A percentile compares a stretch with the other conserved stretches of the same genome.
Evolutionary conservation across 129 eudicot species (phyloP).

Genomic region (Silybum marianum): DNA sequence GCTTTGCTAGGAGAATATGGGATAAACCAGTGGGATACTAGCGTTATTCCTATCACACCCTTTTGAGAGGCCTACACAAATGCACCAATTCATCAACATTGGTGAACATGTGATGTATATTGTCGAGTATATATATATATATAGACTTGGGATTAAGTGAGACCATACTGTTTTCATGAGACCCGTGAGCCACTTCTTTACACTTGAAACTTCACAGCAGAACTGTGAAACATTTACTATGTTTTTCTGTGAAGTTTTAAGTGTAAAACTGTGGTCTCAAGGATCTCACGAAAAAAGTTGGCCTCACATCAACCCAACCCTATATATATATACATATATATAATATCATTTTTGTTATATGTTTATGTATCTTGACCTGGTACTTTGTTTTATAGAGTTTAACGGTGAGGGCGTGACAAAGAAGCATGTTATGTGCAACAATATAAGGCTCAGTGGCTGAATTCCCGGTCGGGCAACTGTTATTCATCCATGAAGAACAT

Average conservation of each 20-base stretch:
- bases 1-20: conserved; percentile 16
- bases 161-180: no score
- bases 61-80: conserved; percentile 39
- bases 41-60: conserved; percentile 47
- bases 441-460: conserved; percentile 31
- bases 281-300: no score
- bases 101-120: background rate
- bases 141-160: no score
- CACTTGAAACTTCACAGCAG: no score
- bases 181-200: no score
- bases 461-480: conserved; percentile 23
- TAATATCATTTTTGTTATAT: background rate
- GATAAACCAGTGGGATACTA: conserved; percentile 27
- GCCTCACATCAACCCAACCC: no score
- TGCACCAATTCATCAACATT: background rate
- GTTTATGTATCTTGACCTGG: conserved; percentile 14
- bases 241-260: no score
- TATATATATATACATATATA: no score
- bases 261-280: no score
- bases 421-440: conserved; percentile 32
- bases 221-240: no score
- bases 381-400: conserved; percentile 24
- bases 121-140: background rate
- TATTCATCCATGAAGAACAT: conserved; percentile 25
- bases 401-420: conserved; percentile 27